A percentile compares a stretch with the other conserved stretches of the same genome.
These are phyloP conservation scores for Pleurotus tuoliensis DNA, from an alignment of 768 basidiomycete species.

Conservation along the genomic window DNA sequence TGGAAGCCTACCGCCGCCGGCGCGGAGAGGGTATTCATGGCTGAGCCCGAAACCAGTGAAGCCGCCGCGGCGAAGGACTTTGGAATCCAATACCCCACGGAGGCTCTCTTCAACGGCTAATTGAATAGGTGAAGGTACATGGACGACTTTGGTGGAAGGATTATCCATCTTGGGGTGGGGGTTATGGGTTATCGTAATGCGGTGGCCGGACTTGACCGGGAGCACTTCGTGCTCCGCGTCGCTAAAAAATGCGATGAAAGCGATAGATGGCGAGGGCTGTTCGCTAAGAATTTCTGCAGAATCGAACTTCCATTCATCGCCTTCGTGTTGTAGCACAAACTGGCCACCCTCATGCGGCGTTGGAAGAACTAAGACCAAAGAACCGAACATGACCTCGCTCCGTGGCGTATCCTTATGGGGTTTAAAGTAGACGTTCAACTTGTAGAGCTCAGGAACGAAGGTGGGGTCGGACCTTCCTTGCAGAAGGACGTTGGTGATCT, in stretches of 20 bases:
- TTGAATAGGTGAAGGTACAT: background rate
- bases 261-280: conserved; percentile 20
- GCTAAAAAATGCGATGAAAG: conserved; percentile 32
- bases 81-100: background rate
- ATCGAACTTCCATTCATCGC: conserved; percentile 29
- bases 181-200: conserved; percentile 39
- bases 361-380: conserved; percentile 39
- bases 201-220: conserved; percentile 29
- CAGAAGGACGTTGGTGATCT: conserved; percentile 13
- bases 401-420: conserved; percentile 39
- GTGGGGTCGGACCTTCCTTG: conserved; percentile 12
- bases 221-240: conserved; percentile 40
- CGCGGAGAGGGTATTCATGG: background rate
- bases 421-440: conserved; percentile 41
- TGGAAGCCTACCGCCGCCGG: background rate
- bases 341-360: conserved; percentile 35
- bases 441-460: conserved; percentile 29
- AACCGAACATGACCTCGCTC: conserved; percentile 34
- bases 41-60: background rate
- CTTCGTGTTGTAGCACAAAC: conserved; percentile 25
- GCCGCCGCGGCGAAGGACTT: background rate
- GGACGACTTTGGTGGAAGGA: background rate
- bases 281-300: conserved; percentile 15
- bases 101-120: background rate
- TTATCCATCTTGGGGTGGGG: conserved; percentile 23